These are phyloP conservation scores for Fonsecaea pedrosoi DNA, from an alignment of 2,329 filamentous ascomycete genomes.

Conservation along the genomic window DNA sequence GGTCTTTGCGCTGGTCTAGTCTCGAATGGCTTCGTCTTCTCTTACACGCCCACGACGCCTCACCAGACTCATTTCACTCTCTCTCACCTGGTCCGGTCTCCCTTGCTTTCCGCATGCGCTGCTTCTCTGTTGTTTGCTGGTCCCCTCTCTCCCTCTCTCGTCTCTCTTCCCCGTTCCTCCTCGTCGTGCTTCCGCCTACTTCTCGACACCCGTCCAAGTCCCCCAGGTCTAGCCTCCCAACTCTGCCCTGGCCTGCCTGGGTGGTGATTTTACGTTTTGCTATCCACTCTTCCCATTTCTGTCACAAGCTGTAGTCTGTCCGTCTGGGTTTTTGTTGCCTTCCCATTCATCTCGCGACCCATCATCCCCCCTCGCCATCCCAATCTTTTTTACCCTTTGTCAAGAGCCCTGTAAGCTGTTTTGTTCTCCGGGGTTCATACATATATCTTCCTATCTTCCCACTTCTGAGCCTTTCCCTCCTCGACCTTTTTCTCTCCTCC, in stretches of 20 bases:
- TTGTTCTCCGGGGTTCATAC: conserved; percentile 23
- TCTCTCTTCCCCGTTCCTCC: neutral
- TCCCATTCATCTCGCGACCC: conserved; percentile 15
- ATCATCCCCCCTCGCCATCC: conserved; percentile 32
- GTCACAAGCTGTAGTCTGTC: conserved; percentile 7
- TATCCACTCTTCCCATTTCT: conserved; percentile 19
- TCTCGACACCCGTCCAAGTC: conserved; percentile 8
- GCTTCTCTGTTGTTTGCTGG: conserved; percentile 1
- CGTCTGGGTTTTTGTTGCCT: conserved; percentile 21
- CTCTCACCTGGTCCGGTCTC: neutral
- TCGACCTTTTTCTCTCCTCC: conserved; percentile 32
- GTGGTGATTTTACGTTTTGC: conserved; percentile 10
- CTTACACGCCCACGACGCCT: neutral
- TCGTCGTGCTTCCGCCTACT: conserved; percentile 15
- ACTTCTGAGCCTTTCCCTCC: conserved; percentile 27
- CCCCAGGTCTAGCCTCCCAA: neutral
- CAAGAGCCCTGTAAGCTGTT: conserved; percentile 16
- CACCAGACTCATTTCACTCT: neutral
- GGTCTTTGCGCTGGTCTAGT: conserved; percentile 4
- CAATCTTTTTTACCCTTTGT: conserved; percentile 29
- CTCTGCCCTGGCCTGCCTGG: conserved; percentile 12
- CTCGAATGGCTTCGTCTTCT: conserved; percentile 1
- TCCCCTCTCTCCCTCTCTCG: conserved; percentile 5
- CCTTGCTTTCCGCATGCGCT: neutral
- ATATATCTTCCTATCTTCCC: conserved; percentile 34